A percentile compares a stretch with the other conserved stretches of the same genome.
phyloP scores from a whole-genome alignment of 805 yeast species.

The Nakazawaea holstii region DNA sequence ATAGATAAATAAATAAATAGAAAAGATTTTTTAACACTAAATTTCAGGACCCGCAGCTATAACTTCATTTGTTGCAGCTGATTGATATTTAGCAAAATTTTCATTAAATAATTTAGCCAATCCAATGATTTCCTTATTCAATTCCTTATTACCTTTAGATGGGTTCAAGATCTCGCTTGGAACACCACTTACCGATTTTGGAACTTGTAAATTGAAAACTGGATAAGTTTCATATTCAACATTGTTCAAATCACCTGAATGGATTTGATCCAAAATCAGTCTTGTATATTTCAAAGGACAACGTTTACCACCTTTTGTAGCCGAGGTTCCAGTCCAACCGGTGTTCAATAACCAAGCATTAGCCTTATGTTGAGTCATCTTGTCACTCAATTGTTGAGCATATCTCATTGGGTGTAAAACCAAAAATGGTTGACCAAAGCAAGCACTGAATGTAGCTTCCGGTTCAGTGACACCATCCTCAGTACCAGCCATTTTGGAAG shows the following conservation, averaged over 20 bases:
- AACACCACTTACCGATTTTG: slow-evolving; percentile 75
- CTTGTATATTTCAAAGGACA: slow-evolving; percentile 97
- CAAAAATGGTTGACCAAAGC: slow-evolving; percentile 98
- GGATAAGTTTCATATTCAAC: slow-evolving; percentile 82
- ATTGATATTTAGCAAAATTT: slow-evolving; percentile 81
- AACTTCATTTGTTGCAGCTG: slow-evolving; percentile 80
- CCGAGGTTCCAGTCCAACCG: slow-evolving; percentile 97
- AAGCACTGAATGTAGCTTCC: slow-evolving; percentile 95
- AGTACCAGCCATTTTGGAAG: slow-evolving; percentile 99
- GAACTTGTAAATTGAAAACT: slow-evolving; percentile 81
- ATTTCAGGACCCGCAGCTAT: slow-evolving; percentile 86
- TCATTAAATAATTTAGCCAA: slow-evolving; percentile 77
- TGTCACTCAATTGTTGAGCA: slow-evolving; percentile 92
- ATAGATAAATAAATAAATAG: not conserved
- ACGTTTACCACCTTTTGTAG: slow-evolving; percentile 90
- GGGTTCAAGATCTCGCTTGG: slow-evolving; percentile 87
- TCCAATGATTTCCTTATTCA: slow-evolving; percentile 42
- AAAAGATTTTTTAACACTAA: no score
- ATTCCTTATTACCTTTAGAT: slow-evolving; percentile 47
- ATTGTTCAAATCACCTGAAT: slow-evolving; percentile 78
- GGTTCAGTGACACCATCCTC: slow-evolving; percentile 99
- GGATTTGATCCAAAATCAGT: slow-evolving; percentile 91
- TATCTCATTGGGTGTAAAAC: slow-evolving; percentile 97
- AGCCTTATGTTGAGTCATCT: slow-evolving; percentile 83
- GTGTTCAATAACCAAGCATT: slow-evolving; percentile 96